phyloP scores from a whole-genome alignment of 1,139 yeast species.

The Kurtzmaniella natalensis region DNA sequence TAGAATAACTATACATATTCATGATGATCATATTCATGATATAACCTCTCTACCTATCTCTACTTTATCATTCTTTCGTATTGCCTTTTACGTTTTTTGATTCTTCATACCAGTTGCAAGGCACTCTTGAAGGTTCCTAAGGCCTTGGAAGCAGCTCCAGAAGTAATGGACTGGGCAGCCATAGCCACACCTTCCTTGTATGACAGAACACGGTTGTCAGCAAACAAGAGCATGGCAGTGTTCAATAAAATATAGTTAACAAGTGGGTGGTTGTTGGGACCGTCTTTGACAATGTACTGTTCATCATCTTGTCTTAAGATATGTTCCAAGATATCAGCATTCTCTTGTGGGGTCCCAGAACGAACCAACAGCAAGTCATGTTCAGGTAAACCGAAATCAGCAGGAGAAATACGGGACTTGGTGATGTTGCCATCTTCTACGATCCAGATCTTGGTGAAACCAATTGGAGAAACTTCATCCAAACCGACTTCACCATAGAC shows the following conservation, averaged over 20 bases:
- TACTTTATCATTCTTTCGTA: neutral
- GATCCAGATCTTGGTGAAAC: constrained; percentile 76
- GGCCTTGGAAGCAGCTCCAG: constrained; percentile 63
- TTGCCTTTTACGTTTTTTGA: too few relatives aligned
- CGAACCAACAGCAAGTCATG: constrained; percentile 64
- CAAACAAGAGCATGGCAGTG: constrained; percentile 79
- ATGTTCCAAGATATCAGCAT: constrained; percentile 60
- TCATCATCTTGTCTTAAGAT: constrained; percentile 52
- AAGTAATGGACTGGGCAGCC: constrained; percentile 63
- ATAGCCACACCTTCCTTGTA: constrained; percentile 76
- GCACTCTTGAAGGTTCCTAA: constrained; percentile 53
- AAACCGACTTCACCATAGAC: constrained; percentile 90
- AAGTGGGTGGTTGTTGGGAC: constrained; percentile 48
- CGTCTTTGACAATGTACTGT: constrained; percentile 29
- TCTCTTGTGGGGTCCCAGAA: constrained; percentile 84
- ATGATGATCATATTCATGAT: too few relatives aligned
- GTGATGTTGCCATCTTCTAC: constrained; percentile 46
- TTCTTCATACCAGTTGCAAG: too few relatives aligned
- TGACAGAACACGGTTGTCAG: constrained; percentile 59
- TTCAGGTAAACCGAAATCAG: constrained; percentile 75
- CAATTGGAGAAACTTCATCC: constrained; percentile 91
- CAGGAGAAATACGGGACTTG: constrained; percentile 45
- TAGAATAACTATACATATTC: too few relatives aligned
- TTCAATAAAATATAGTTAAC: constrained; percentile 86
- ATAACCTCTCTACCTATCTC: neutral